Evolutionary conservation across 495 filamentous ascomycete species (phyloP).

Genomic region (Penicillium roqueforti): DNA sequence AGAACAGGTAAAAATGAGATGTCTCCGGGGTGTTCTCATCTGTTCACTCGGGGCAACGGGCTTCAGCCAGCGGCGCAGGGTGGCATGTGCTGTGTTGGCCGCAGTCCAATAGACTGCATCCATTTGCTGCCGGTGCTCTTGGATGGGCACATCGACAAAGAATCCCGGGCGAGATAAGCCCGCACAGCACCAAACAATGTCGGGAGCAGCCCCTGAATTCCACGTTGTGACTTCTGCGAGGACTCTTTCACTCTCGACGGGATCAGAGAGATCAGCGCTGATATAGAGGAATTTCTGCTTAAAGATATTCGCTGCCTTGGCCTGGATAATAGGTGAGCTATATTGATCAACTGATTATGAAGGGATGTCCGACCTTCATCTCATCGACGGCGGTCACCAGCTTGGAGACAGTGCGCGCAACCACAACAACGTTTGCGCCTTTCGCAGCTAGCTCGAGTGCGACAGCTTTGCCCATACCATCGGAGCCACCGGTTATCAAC

Average conservation of each 20-base stretch:
- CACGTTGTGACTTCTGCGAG: constrained; percentile 73
- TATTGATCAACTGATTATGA: neutral
- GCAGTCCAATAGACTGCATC: constrained; percentile 87
- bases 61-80: constrained; percentile 46
- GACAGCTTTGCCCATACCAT: constrained; percentile 80
- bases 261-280: constrained; percentile 72
- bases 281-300: constrained; percentile 80
- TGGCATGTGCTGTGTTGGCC: constrained; percentile 78
- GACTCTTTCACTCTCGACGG: constrained; percentile 61
- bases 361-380: constrained; percentile 49
- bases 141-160: constrained; percentile 68
- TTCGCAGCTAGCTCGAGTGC: constrained; percentile 70
- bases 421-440: constrained; percentile 83
- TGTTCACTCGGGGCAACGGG: constrained; percentile 33
- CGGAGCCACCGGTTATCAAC: constrained; percentile 85
- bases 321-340: constrained; percentile 35
- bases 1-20: constrained; percentile 85
- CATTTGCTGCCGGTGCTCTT: constrained; percentile 71
- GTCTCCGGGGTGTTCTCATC: constrained; percentile 49
- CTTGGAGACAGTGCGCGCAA: constrained; percentile 70
- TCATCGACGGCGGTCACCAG: constrained; percentile 68
- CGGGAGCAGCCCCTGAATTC: constrained; percentile 71
- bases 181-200: constrained; percentile 90
- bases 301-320: constrained; percentile 53
- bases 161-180: constrained; percentile 71